Evolutionary conservation across 192 early-diverging fungal species (phyloP), one percentile per base, ranked within the genome.

Genomic region (Gonapodya prolifera): DNA sequence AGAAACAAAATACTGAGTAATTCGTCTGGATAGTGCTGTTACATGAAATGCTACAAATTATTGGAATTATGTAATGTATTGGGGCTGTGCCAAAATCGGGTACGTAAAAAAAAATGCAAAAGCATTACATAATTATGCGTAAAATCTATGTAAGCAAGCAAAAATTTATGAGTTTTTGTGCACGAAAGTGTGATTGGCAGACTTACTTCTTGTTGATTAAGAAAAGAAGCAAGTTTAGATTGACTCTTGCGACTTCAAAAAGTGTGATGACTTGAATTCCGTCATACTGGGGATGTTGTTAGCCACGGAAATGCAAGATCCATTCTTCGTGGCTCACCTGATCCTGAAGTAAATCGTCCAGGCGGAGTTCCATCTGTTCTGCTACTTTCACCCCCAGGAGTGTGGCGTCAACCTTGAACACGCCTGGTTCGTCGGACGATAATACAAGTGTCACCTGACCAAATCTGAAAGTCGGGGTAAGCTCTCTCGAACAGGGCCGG

Each of bases 151-250:
- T 16, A 73, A 73, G 31, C 32, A 61, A 61, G 45, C 45, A 61
- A 61, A 61, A 23, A 61, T n/a, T n/a, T 8, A 73, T 16, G 28
- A 73, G 18, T 30, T 2, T 32, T 32, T 32, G 16, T 32, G 8
- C 31, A 30, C 71, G 32, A 18, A 32, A 73, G 32, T 32, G 13
- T 69, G 8, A 8, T 69, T 69, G 45, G 45, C 45, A n/a, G 18
- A 80, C 81, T 76, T 76, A 99, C 91, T 98, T 97, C 83, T 98
- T 98, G 90, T 99, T 99, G 79, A 99, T 91, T 32, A 99, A 83
- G 81, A 91, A 98, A 35, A 98, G 91, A 71, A 99, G 85, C 78
- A 99, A 80, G 80, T 99, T 98, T 34, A 98, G 91, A 84, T 99
- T 99, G 69, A 99, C 94, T 77, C 94, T 95, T 70, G 92, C 91